These are phyloP conservation scores for Pleurotus sapidus DNA, from an alignment of 768 basidiomycete species.

Conservation along the genomic window DNA sequence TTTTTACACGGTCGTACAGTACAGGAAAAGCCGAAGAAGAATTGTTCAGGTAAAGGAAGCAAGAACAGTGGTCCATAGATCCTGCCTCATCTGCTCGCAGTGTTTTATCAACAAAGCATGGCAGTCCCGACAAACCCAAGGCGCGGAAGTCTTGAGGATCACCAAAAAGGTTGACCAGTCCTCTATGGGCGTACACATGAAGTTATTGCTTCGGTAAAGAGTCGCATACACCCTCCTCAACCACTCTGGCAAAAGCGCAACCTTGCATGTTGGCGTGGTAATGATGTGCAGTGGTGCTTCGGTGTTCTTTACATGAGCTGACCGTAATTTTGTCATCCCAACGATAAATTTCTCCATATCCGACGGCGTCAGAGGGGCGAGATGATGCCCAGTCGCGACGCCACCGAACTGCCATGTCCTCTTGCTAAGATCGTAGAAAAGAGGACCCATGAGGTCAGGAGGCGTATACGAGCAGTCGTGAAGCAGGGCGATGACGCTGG, in stretches of 20 bases:
- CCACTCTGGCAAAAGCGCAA: background rate
- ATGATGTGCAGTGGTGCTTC: background rate
- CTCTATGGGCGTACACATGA: conserved; percentile 3
- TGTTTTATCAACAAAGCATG: background rate
- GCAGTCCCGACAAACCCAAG: background rate
- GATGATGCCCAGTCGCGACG: background rate
- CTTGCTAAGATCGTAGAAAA: conserved; percentile 6
- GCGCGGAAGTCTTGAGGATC: background rate
- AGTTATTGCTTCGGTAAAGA: background rate
- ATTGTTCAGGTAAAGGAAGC: too few relatives aligned
- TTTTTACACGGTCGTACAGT: too few relatives aligned
- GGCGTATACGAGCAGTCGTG: background rate
- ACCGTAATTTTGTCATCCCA: background rate
- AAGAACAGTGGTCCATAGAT: background rate
- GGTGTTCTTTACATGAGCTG: background rate
- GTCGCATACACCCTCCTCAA: background rate
- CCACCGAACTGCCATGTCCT: conserved; percentile 5
- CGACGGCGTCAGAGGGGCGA: background rate
- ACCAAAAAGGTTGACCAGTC: background rate
- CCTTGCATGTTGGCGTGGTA: background rate
- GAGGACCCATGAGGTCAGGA: background rate
- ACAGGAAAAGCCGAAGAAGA: too few relatives aligned
- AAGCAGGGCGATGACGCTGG: conserved; percentile 1
- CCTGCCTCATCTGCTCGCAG: background rate
- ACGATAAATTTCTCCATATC: conserved; percentile 3